Conservation (phyloP, 371 early-diverging fungal species). For the Mortierella sp. region DNA sequence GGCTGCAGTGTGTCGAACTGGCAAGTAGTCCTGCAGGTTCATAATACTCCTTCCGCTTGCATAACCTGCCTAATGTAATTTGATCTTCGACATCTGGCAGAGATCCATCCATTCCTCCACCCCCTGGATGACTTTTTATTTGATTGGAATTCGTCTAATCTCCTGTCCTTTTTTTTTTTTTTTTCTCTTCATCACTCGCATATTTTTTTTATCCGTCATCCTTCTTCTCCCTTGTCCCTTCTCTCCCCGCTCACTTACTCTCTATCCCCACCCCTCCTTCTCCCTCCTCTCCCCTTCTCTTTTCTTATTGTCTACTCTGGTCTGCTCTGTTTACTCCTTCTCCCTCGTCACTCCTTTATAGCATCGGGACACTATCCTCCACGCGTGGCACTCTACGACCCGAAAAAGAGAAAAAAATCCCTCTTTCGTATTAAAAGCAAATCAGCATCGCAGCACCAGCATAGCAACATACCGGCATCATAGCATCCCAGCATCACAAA, state of each 20-base stretch:
- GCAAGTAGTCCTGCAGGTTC: too few species aligned
- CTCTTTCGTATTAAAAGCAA: too few species aligned
- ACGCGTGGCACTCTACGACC: neutral
- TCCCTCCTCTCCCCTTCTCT: neutral
- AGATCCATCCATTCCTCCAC: neutral
- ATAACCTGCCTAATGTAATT: too few species aligned
- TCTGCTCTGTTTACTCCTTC: neutral
- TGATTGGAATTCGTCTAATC: neutral
- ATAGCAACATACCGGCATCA: too few species aligned
- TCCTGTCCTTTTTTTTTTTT: neutral
- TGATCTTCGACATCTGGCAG: too few species aligned
- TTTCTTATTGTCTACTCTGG: neutral
- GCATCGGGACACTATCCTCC: neutral
- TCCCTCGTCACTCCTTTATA: neutral
- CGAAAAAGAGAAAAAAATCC: slow-evolving; percentile 1
- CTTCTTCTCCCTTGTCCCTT: neutral
- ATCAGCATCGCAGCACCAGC: too few species aligned
- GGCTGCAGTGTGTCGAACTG: too few species aligned
- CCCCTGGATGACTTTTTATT: neutral
- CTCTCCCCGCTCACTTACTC: too few species aligned
- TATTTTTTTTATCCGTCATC: neutral
- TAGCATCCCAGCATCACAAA: too few species aligned
- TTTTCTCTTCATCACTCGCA: neutral
- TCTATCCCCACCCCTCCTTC: neutral
- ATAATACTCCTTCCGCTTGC: too few species aligned